Base-by-base conservation (phyloP, 495 filamentous ascomycete genomes). In the Talaromyces borbonicus region DNA sequence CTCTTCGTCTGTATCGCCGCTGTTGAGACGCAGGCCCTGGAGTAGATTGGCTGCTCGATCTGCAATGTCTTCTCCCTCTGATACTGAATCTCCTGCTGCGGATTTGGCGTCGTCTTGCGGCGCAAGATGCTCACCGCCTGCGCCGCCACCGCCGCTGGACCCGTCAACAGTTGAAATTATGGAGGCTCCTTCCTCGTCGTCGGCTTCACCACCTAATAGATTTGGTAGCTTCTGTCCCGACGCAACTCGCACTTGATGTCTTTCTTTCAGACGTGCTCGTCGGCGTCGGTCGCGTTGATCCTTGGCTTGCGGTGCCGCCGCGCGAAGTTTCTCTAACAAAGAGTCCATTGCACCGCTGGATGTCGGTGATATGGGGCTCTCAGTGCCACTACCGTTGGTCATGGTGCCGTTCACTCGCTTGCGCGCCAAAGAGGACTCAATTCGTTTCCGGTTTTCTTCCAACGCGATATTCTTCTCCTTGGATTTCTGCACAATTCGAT, bases 291-390 rank as follows among this genome's bases (percentile, higher is more conserved):
- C 92, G 52, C 92, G 74, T 56, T 90, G 81, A 60, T 94, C 87
- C 48, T 84, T 71, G 5, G 87, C 76, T 65, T 95, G 85, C 20
- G 92, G 93, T 25, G 87, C 90, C 2, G 92, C 92, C 29, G 89
- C 88, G 43, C 92, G 85, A 43, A 98, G 69, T 65, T 96, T 97
- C 77, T 95, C 85, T 29, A 98, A 77, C n/a, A 98, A 72, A 11
- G 81, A 84, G 67, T 98, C 92, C 88, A 98, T 97, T 27, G 90
- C 93, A 33, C 92, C 93, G 35, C 87, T 84, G 25, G 80, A 76
- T 25, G 74, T 77, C n/a, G 90, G 84, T 8, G 85, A 83, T 15
- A 73, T 67, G 1, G 80, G 78, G 5, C 44, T 38, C 15, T 72
- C 68, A 3, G 64, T 65, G 11, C 66, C 67, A 47, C 54, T 52